Percentiles rank a stretch among this genome's conserved stretches.
phyloP scores from a whole-genome alignment of 2,329 filamentous ascomycete genomes.

The Taxawa tesnikishii region DNA sequence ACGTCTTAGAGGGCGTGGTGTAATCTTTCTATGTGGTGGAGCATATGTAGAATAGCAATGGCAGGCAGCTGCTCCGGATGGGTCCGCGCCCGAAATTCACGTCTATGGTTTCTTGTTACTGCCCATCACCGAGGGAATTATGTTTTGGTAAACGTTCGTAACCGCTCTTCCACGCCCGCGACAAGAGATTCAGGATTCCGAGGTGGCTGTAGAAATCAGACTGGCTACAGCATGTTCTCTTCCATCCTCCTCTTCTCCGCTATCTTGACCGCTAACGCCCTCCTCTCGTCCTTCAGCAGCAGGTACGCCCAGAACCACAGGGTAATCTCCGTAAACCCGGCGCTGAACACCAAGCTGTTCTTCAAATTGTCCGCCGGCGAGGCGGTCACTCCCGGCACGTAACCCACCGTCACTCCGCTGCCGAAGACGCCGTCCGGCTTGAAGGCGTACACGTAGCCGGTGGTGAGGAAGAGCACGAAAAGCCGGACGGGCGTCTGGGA shows the following conservation, averaged over 20 bases:
- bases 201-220: no score
- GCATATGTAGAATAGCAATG: no score
- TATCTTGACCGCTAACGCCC: conserved; percentile 19
- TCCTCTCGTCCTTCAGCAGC: conserved; percentile 53
- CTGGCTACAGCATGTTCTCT: conserved; percentile 18
- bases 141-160: no score
- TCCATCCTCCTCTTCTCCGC: conserved; percentile 21
- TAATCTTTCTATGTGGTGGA: no score
- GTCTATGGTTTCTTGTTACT: no score
- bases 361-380: conserved; percentile 52
- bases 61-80: no score
- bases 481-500: conserved; percentile 51
- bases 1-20: no score
- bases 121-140: no score
- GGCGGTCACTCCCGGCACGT: conserved; percentile 10
- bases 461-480: conserved; percentile 47
- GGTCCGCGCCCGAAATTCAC: no score
- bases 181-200: no score
- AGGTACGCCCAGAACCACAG: conserved; percentile 81
- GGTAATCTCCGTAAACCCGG: conserved; percentile 71
- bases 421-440: conserved; percentile 37
- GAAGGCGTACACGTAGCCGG: conserved; percentile 55
- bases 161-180: no score
- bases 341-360: conserved; percentile 75
- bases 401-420: conserved; percentile 10